Percentiles rank a stretch among this genome's conserved stretches.
These are phyloP conservation scores for Closterium sp. DNA, from an alignment of 139 green algal genomes.

Conservation along the genomic window DNA sequence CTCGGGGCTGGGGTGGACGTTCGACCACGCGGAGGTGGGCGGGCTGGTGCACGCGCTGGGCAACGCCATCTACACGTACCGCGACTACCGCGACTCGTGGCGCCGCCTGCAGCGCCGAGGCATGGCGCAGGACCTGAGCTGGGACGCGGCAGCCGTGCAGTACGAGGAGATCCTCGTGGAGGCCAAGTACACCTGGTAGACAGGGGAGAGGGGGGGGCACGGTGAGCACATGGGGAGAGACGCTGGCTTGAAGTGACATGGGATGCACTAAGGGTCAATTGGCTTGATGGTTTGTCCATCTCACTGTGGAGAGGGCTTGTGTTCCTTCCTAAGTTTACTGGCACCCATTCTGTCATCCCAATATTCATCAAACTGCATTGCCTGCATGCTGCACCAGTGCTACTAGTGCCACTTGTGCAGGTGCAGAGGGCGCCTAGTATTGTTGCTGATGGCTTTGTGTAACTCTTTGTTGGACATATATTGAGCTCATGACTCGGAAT, in stretches of 20 bases:
- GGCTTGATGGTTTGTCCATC: not conserved
- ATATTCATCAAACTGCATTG: not conserved
- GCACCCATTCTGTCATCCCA: not conserved
- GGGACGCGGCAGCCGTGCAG: conserved; percentile 81
- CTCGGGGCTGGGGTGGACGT: conserved; percentile 55
- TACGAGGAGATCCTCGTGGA: conserved; percentile 92
- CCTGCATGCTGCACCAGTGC: not conserved
- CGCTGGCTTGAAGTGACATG: not conserved
- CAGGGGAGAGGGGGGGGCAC: not conserved
- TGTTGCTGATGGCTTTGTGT: not conserved
- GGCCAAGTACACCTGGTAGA: conserved; percentile 73
- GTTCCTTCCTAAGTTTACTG: not conserved
- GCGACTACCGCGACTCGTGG: conserved; percentile 45
- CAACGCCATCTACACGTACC: conserved; percentile 55
- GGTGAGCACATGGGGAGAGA: too few relatives aligned
- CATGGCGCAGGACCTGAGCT: conserved; percentile 83
- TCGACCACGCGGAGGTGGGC: conserved; percentile 39
- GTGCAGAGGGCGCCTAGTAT: not conserved
- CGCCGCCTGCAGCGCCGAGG: conserved; percentile 61
- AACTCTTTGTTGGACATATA: too few relatives aligned
- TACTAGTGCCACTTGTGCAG: not conserved
- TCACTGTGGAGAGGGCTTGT: not conserved
- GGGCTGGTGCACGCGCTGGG: conserved; percentile 53
- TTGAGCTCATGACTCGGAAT: too few relatives aligned
- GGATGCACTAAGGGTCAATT: not conserved